A percentile compares a stretch with the other conserved stretches of the same genome.
Evolutionary conservation across 495 filamentous ascomycete genomes (phyloP).

Genomic region (Tetracladium marchalianum): DNA sequence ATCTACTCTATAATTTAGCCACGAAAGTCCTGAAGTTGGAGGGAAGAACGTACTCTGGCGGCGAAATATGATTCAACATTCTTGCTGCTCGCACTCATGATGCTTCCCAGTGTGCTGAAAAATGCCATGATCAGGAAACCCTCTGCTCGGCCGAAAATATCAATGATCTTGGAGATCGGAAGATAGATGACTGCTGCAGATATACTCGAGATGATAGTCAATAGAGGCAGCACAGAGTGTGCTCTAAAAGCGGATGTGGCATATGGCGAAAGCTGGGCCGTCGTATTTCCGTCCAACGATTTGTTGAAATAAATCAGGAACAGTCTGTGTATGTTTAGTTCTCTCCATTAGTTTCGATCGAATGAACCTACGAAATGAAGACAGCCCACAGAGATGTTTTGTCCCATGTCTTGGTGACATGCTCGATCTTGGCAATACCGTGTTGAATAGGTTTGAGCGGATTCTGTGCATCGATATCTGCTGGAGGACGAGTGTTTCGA

Average conservation of each 20-base stretch:
- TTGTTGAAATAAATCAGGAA: conserved; percentile 33
- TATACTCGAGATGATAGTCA: conserved; percentile 32
- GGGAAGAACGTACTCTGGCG: conserved; percentile 16
- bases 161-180: conserved; percentile 46
- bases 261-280: conserved; percentile 24
- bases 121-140: conserved; percentile 24
- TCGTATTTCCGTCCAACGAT: conserved; percentile 26
- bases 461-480: no score
- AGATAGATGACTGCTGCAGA: conserved; percentile 45
- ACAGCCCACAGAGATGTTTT: conserved; percentile 13
- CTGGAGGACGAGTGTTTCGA: no score
- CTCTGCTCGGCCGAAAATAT: conserved; percentile 40
- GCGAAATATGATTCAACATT: conserved; percentile 29
- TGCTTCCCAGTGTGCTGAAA: conserved; percentile 18
- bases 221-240: conserved; percentile 28
- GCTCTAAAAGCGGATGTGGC: conserved; percentile 26
- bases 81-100: conserved; percentile 31
- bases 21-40: no score
- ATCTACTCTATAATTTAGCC: no score
- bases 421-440: conserved; percentile 35
- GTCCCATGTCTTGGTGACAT: conserved; percentile 32
- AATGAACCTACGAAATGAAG: conserved; percentile 10
- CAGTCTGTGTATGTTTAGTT: conserved; percentile 22
- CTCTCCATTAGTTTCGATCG: conserved; percentile 1
- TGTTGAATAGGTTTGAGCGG: conserved; percentile 4